These are phyloP conservation scores for Steccherinum ochraceum DNA, from an alignment of 768 basidiomycete species.

Conservation along the genomic window DNA sequence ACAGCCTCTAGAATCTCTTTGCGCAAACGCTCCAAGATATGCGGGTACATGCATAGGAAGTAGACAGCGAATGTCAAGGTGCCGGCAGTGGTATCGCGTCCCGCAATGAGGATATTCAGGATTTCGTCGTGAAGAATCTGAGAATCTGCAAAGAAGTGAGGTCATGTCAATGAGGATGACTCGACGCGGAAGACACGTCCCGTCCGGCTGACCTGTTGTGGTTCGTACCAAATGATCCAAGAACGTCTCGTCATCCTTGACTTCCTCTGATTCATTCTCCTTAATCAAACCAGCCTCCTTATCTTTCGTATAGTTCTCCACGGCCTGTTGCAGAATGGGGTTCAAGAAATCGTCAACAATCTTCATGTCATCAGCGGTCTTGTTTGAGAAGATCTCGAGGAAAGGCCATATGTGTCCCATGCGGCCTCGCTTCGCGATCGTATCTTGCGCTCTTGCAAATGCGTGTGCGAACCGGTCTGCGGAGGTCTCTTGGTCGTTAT, in stretches of 20 bases:
- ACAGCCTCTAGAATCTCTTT: constrained; percentile 42
- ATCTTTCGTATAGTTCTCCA: constrained; percentile 30
- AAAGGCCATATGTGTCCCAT: constrained; percentile 45
- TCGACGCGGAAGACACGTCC: too few relatives aligned
- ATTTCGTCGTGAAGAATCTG: constrained; percentile 44
- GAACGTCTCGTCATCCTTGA: constrained; percentile 22
- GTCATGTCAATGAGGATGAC: background rate
- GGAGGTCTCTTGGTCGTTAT: constrained; percentile 1
- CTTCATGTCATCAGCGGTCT: constrained; percentile 36
- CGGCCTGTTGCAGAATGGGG: constrained; percentile 43
- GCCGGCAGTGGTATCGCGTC: constrained; percentile 48
- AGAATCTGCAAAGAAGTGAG: constrained; percentile 24
- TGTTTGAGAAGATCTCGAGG: constrained; percentile 40
- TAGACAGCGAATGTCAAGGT: constrained; percentile 49
- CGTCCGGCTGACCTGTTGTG: constrained; percentile 16
- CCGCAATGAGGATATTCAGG: constrained; percentile 52
- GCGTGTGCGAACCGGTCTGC: constrained; percentile 38
- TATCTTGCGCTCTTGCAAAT: constrained; percentile 42
- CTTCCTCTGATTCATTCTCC: constrained; percentile 7
- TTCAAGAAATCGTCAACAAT: constrained; percentile 46
- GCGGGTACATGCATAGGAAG: constrained; percentile 47
- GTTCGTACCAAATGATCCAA: constrained; percentile 15
- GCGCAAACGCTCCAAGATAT: constrained; percentile 38
- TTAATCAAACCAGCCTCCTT: constrained; percentile 4
- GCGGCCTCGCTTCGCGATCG: constrained; percentile 32